Percentiles rank a stretch among this genome's conserved stretches.
These are phyloP conservation scores for Dothideomycetidae sp. DNA, from an alignment of 2,329 filamentous ascomycete genomes.

Conservation along the genomic window DNA sequence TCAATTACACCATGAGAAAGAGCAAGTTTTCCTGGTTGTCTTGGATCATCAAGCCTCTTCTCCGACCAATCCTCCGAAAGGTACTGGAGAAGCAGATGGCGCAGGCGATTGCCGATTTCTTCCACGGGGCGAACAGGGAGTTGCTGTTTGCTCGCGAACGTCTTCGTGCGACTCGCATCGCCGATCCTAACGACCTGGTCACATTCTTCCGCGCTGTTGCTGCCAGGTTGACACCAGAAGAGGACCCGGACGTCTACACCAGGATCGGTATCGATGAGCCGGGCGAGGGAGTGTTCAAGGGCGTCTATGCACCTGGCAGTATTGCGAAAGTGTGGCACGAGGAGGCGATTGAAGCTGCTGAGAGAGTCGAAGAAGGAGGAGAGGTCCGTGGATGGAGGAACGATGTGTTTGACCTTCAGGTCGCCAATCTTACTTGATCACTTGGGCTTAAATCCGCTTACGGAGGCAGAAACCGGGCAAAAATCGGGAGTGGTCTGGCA, in stretches of 20 bases:
- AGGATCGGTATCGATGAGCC: constrained; percentile 54
- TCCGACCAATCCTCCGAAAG: constrained; percentile 67
- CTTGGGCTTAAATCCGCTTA: too few relatives aligned
- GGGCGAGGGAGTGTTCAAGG: constrained; percentile 56
- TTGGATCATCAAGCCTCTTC: constrained; percentile 71
- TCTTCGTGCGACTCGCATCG: constrained; percentile 70
- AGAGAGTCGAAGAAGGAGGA: constrained; percentile 57
- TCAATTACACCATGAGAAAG: constrained; percentile 62
- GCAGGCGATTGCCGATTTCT: constrained; percentile 50
- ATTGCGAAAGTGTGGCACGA: constrained; percentile 82
- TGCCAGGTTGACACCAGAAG: constrained; percentile 56
- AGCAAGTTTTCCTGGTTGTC: constrained; percentile 64
- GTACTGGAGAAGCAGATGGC: constrained; percentile 68
- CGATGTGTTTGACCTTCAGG: constrained; percentile 52
- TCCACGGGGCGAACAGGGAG: constrained; percentile 68
- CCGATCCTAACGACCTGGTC: constrained; percentile 61
- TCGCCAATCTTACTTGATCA: constrained; percentile 10
- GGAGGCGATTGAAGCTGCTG: constrained; percentile 54
- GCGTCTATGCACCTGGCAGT: constrained; percentile 77
- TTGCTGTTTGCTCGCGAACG: constrained; percentile 76
- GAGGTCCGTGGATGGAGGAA: constrained; percentile 67
- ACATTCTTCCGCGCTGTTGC: constrained; percentile 74
- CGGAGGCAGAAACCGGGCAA: too few relatives aligned
- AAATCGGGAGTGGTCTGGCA: neutral
- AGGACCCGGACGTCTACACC: constrained; percentile 63